A percentile compares a stretch with the other conserved stretches of the same genome.
Evolutionary conservation across 768 basidiomycete species (phyloP).

Genomic region (Lactarius pseudohatsudake): DNA sequence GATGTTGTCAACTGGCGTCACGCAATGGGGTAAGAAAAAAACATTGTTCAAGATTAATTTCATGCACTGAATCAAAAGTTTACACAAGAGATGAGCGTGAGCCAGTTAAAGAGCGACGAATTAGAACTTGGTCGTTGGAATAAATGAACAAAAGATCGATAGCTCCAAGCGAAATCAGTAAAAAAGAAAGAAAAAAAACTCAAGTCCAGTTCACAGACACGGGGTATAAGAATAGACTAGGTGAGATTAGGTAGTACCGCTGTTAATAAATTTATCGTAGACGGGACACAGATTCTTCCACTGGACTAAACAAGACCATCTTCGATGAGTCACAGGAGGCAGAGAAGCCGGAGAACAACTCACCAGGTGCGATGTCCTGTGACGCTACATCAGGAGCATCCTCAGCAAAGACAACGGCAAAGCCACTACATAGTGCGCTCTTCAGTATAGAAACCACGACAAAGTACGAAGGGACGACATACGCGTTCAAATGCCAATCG

Average conservation of each 20-base stretch:
- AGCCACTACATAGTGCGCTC: background rate
- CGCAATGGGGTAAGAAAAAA: background rate
- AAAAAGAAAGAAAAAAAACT: background rate
- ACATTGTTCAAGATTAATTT: background rate
- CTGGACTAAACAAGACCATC: background rate
- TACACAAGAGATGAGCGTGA: background rate
- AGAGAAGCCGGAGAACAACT: background rate
- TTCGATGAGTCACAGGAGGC: background rate
- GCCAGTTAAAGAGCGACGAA: background rate
- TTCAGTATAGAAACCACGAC: background rate
- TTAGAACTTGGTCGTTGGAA: background rate
- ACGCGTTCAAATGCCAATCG: slow-evolving; percentile 1
- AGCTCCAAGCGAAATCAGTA: background rate
- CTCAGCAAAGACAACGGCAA: background rate
- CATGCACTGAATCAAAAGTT: background rate
- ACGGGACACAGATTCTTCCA: background rate
- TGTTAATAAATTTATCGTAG: background rate
- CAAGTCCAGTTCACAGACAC: background rate
- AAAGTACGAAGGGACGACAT: background rate
- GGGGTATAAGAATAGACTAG: background rate
- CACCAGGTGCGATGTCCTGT: background rate
- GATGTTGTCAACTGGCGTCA: background rate
- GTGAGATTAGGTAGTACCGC: background rate
- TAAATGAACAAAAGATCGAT: background rate
- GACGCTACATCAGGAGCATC: background rate